A percentile compares a stretch with the other conserved stretches of the same genome.
Evolutionary conservation across 176 grass and related monocot genomes (phyloP).

Genomic region (Olyra latifolia): DNA sequence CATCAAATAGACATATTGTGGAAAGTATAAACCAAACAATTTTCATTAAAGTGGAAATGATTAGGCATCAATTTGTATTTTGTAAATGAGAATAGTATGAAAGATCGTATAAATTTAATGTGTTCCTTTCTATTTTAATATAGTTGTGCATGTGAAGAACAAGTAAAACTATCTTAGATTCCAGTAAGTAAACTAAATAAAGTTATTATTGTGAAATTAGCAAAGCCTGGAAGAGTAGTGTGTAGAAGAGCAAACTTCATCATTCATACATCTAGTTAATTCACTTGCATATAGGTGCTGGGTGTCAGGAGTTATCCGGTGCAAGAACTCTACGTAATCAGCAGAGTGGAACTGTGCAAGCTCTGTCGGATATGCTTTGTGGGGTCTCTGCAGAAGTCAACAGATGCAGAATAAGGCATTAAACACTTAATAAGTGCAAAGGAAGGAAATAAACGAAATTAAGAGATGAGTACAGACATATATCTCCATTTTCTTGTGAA

Average conservation of each 20-base stretch:
- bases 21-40: neutral
- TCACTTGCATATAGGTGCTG: slow-evolving; percentile 71
- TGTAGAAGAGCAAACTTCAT: slow-evolving; percentile 33
- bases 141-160: neutral
- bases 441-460: slow-evolving; percentile 27
- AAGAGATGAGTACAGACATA: slow-evolving; percentile 58
- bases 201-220: neutral
- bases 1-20: neutral
- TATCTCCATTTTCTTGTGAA: slow-evolving; percentile 99
- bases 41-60: slow-evolving; percentile 11
- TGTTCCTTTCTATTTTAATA: slow-evolving; percentile 34
- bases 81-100: neutral
- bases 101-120: neutral
- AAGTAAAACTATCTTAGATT: slow-evolving; percentile 13
- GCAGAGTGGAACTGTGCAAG: slow-evolving; percentile 94
- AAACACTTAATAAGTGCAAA: slow-evolving; percentile 17
- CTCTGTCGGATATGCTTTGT: slow-evolving; percentile 97
- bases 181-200: slow-evolving; percentile 21
- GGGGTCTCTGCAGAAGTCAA: slow-evolving; percentile 75
- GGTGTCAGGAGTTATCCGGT: slow-evolving; percentile 89
- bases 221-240: slow-evolving; percentile 23
- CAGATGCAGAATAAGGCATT: slow-evolving; percentile 10
- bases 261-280: slow-evolving; percentile 87
- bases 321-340: slow-evolving; percentile 99
- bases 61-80: slow-evolving; percentile 19